phyloP scores from a whole-genome alignment of 768 basidiomycete species.

The Termitomyces sp. region DNA sequence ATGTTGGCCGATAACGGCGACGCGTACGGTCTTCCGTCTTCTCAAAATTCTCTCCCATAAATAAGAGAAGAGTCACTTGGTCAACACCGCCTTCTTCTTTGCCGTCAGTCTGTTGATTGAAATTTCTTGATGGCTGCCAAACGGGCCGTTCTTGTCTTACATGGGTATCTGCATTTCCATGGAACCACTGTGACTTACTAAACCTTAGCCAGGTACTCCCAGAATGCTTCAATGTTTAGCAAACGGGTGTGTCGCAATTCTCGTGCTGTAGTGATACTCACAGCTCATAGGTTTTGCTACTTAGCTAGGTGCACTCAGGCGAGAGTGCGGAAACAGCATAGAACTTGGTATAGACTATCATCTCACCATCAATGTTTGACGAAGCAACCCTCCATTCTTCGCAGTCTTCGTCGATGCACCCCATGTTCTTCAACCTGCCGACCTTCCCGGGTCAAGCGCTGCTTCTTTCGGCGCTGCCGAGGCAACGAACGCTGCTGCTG shows the following conservation, averaged over 20 bases:
- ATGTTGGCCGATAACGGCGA: constrained; percentile 1
- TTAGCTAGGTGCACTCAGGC: constrained; percentile 73
- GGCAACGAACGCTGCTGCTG: constrained; percentile 35
- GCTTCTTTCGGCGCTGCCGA: constrained; percentile 35
- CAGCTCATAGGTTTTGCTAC: background rate
- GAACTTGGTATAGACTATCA: constrained; percentile 52
- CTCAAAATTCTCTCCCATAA: background rate
- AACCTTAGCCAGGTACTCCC: constrained; percentile 52
- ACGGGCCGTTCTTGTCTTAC: constrained; percentile 37
- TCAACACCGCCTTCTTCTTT: background rate
- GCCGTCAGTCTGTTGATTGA: background rate
- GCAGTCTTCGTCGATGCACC: constrained; percentile 78
- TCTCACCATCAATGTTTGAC: background rate
- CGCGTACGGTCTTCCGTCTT: background rate
- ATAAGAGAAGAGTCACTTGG: background rate
- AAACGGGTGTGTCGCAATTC: constrained; percentile 52
- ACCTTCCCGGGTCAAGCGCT: constrained; percentile 37
- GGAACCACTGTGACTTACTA: background rate
- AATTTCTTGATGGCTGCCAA: constrained; percentile 19
- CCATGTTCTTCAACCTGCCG: constrained; percentile 62
- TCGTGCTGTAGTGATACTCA: background rate
- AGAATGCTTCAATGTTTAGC: constrained; percentile 69
- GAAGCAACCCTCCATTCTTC: background rate
- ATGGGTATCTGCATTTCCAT: constrained; percentile 33
- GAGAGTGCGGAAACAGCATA: constrained; percentile 60